A percentile compares a stretch with the other conserved stretches of the same genome.
Evolutionary conservation across 176 grass and related monocot genomes (phyloP).

Genomic region (Avena insularis): DNA sequence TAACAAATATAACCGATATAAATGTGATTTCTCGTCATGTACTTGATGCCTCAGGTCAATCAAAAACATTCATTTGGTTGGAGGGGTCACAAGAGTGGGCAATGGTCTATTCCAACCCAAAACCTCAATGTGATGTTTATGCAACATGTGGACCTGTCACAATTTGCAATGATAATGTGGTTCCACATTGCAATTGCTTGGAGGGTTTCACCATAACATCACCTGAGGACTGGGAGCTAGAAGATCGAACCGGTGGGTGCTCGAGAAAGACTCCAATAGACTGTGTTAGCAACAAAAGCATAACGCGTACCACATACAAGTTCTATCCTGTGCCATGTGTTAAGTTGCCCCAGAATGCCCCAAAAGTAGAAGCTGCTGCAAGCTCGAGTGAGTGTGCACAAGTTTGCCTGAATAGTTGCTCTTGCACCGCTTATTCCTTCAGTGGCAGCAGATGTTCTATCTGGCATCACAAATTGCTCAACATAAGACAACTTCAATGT

Average conservation of each 20-base stretch:
- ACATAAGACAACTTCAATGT: constrained; percentile 28
- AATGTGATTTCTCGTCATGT: not conserved
- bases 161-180: constrained; percentile 30
- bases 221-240: constrained; percentile 34
- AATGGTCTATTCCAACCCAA: constrained; percentile 23
- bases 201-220: constrained; percentile 43
- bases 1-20: not conserved
- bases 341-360: constrained; percentile 35
- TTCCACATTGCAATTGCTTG: constrained; percentile 43
- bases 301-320: constrained; percentile 13
- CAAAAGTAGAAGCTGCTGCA: not conserved
- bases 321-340: constrained; percentile 45
- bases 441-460: constrained; percentile 27
- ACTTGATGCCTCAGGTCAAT: too few relatives aligned
- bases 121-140: constrained; percentile 41
- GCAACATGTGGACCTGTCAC: constrained; percentile 51
- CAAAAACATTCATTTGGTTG: not conserved
- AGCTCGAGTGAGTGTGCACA: constrained; percentile 24
- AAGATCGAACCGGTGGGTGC: constrained; percentile 50
- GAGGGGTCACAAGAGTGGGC: constrained; percentile 22
- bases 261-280: constrained; percentile 43
- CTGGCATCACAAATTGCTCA: constrained; percentile 50
- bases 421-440: constrained; percentile 55
- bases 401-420: constrained; percentile 47
- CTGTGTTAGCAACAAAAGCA: constrained; percentile 27